phyloP scores from a whole-genome alignment of 441 rosid genomes.

The Erysimum pusillum region DNA sequence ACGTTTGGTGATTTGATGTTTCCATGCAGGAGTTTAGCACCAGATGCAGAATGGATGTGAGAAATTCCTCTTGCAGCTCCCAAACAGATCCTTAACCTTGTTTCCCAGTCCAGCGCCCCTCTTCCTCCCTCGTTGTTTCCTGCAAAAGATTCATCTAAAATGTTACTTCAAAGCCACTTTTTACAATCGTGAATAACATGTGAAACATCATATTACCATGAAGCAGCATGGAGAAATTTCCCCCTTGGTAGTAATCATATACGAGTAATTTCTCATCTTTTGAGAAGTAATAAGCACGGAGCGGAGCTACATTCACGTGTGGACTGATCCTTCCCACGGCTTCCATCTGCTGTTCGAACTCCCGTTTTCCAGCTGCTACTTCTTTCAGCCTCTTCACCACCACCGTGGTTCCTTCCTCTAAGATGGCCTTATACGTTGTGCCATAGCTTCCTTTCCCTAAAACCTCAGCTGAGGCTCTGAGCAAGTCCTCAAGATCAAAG shows the following conservation, averaged over 20 bases:
- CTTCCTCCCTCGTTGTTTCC: slow-evolving; percentile 58
- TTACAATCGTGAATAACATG: background rate
- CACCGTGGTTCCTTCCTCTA: slow-evolving; percentile 79
- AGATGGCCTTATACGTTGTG: slow-evolving; percentile 77
- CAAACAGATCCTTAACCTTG: slow-evolving; percentile 59
- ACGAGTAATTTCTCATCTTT: slow-evolving; percentile 83
- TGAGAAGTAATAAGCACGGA: slow-evolving; percentile 79
- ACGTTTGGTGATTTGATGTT: slow-evolving; percentile 77
- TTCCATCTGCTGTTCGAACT: slow-evolving; percentile 84
- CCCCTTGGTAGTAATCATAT: slow-evolving; percentile 66
- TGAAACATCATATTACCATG: slow-evolving; percentile 59
- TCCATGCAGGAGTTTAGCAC: slow-evolving; percentile 69
- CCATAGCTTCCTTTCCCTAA: slow-evolving; percentile 83
- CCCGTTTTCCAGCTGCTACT: slow-evolving; percentile 68
- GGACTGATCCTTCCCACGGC: slow-evolving; percentile 65
- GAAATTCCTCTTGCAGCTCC: slow-evolving; percentile 63
- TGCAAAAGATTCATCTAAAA: slow-evolving; percentile 34
- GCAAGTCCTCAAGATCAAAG: slow-evolving; percentile 77
- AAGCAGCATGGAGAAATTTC: slow-evolving; percentile 67
- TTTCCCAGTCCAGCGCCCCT: slow-evolving; percentile 61
- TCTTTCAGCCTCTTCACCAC: slow-evolving; percentile 83
- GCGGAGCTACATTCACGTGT: slow-evolving; percentile 69
- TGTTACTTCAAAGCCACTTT: slow-evolving; percentile 6
- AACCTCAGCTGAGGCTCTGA: slow-evolving; percentile 85
- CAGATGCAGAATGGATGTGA: slow-evolving; percentile 59